Conservation (phyloP, 495 filamentous ascomycete genomes). For the Copromyces sp. region DNA sequence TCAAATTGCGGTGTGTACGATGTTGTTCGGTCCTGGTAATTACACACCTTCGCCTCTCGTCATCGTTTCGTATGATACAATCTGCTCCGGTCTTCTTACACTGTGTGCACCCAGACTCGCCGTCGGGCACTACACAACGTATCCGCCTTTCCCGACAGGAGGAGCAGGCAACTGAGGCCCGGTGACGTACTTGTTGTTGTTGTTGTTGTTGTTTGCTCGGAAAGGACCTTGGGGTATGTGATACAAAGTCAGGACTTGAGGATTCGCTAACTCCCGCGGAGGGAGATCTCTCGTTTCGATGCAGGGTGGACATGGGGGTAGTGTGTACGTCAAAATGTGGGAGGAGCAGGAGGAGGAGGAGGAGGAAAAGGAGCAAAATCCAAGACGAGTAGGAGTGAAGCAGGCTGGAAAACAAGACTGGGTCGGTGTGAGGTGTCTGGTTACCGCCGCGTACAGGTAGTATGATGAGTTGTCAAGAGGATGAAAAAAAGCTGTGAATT, state of each 20-base stretch:
- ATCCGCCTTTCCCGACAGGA: constrained; percentile 43
- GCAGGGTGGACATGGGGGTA: constrained; percentile 1
- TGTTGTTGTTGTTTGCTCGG: constrained; percentile 14
- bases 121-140: constrained; percentile 44
- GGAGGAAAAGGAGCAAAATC: not conserved
- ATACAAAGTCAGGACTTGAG: constrained; percentile 12
- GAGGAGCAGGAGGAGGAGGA: not conserved
- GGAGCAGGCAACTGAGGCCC: constrained; percentile 31
- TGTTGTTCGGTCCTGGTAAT: not conserved
- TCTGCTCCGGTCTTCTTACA: constrained; percentile 40
- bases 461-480: constrained; percentile 1
- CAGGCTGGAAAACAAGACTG: not conserved
- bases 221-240: constrained; percentile 16
- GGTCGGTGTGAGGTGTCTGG: not conserved
- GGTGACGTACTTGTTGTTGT: constrained; percentile 29
- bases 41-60: constrained; percentile 40
- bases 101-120: constrained; percentile 40
- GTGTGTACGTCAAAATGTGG: not conserved
- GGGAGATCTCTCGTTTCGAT: constrained; percentile 14
- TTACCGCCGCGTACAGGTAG: not conserved
- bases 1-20: not conserved
- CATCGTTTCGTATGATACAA: constrained; percentile 48
- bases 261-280: constrained; percentile 21
- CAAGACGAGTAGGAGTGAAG: not conserved
- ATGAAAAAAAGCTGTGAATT: not conserved